Evolutionary conservation across 2,329 filamentous ascomycete species (phyloP).

Genomic region (Penicillium expansum): DNA sequence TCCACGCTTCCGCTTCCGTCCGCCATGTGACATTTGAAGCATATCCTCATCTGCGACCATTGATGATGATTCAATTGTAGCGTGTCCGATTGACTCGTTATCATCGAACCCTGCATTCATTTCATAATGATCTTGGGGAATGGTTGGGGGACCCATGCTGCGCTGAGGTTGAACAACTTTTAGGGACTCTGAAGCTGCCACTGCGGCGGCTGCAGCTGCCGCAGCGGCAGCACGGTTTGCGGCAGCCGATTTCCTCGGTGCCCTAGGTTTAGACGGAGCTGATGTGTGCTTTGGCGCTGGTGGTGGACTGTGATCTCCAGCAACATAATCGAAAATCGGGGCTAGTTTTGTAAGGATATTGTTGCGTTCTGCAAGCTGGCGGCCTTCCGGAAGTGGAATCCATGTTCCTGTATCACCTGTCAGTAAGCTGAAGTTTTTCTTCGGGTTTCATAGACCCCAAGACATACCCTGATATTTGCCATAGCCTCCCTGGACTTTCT

Average conservation of each 20-base stretch:
- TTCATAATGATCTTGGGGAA: conserved; percentile 64
- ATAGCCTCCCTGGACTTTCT: conserved; percentile 97
- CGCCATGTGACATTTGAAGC: conserved; percentile 62
- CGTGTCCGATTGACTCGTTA: conserved; percentile 78
- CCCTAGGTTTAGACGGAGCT: conserved; percentile 69
- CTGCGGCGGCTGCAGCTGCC: background rate
- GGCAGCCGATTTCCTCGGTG: conserved; percentile 62
- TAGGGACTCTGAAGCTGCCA: conserved; percentile 31
- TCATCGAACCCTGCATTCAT: conserved; percentile 64
- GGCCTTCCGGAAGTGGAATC: conserved; percentile 83
- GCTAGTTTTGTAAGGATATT: conserved; percentile 77
- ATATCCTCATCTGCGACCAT: conserved; percentile 82
- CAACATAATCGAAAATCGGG: conserved; percentile 84
- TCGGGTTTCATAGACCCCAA: background rate
- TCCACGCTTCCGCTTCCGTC: conserved; percentile 73
- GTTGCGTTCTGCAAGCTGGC: conserved; percentile 80
- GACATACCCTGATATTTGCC: conserved; percentile 89
- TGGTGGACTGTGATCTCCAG: conserved; percentile 83
- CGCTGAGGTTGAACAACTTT: conserved; percentile 32
- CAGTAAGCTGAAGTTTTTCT: conserved; percentile 1
- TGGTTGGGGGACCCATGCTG: conserved; percentile 36
- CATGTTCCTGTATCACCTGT: conserved; percentile 67
- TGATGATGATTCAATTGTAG: conserved; percentile 78
- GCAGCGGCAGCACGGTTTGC: conserved; percentile 49
- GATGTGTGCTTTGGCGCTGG: conserved; percentile 87